These are phyloP conservation scores for Botryosphaeria dothidea DNA, from an alignment of 2,329 filamentous ascomycete genomes.

Conservation along the genomic window DNA sequence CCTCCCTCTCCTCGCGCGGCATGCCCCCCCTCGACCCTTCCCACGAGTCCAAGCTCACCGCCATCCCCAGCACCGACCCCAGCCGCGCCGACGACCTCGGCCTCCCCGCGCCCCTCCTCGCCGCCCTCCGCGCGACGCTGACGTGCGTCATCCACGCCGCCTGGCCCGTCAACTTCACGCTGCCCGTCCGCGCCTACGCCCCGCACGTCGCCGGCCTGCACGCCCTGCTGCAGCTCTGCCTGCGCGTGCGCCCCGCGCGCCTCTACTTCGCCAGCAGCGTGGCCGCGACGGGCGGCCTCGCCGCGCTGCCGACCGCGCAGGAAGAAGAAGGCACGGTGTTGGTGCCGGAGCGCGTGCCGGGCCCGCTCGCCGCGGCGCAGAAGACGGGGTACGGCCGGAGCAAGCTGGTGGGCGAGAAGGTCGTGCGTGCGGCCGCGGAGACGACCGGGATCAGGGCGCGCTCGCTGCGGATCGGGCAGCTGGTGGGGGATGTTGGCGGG, in stretches of 20 bases:
- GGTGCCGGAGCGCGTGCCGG: slow-evolving; percentile 39
- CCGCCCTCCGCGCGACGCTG: slow-evolving; percentile 29
- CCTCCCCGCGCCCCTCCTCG: slow-evolving; percentile 29
- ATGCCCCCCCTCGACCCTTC: slow-evolving; percentile 28
- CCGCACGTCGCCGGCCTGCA: slow-evolving; percentile 46
- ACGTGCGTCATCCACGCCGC: slow-evolving; percentile 54
- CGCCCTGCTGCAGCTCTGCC: slow-evolving; percentile 46
- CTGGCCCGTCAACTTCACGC: slow-evolving; percentile 61
- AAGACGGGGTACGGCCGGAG: slow-evolving; percentile 55
- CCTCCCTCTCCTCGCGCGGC: slow-evolving; percentile 37
- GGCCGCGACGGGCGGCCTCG: background rate
- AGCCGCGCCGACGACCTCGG: slow-evolving; percentile 42
- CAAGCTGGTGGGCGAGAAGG: slow-evolving; percentile 52
- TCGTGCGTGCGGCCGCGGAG: slow-evolving; percentile 32
- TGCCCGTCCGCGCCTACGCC: slow-evolving; percentile 53
- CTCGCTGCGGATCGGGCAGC: slow-evolving; percentile 47
- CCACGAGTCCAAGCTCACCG: slow-evolving; percentile 31
- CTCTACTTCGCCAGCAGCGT: slow-evolving; percentile 49
- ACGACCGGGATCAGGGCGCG: slow-evolving; percentile 27
- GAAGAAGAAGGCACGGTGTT: slow-evolving; percentile 18
- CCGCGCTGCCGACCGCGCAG: background rate
- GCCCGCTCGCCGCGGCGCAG: slow-evolving; percentile 43
- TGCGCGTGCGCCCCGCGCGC: slow-evolving; percentile 38
- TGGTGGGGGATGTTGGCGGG: slow-evolving; percentile 52
- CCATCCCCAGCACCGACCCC: slow-evolving; percentile 41